Percentiles rank a stretch among this genome's conserved stretches.
These are phyloP conservation scores for Phellopilus nigrolimitatus DNA, from an alignment of 1,284 basidiomycete genomes.

Conservation along the genomic window DNA sequence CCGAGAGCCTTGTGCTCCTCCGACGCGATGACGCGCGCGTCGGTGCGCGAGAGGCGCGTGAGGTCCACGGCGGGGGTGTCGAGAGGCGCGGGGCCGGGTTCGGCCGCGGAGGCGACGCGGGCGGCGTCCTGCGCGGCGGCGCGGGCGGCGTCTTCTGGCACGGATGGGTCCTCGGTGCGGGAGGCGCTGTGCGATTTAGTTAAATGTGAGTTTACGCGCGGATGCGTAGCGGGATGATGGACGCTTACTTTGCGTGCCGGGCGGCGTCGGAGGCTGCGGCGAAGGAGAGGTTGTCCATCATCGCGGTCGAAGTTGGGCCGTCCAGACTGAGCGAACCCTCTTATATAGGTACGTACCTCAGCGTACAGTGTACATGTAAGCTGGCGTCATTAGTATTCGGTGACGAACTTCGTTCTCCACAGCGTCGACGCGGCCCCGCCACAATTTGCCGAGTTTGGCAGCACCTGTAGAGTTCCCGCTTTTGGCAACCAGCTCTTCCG, in stretches of 20 bases:
- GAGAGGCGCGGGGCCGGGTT: background rate
- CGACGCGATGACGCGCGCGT: conserved; percentile 23
- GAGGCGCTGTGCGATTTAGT: background rate
- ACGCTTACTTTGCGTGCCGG: conserved; percentile 9
- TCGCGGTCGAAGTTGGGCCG: background rate
- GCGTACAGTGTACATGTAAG: no score
- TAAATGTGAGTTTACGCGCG: background rate
- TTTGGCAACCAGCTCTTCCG: conserved; percentile 2
- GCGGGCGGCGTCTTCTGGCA: background rate
- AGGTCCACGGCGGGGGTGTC: conserved; percentile 4
- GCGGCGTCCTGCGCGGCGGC: conserved; percentile 8
- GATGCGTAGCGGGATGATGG: background rate
- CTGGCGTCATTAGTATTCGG: no score
- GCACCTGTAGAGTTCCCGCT: conserved; percentile 1
- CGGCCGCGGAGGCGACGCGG: background rate
- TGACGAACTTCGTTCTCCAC: no score
- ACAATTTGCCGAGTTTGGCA: background rate
- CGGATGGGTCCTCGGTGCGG: background rate
- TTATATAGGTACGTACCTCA: no score
- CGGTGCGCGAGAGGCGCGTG: conserved; percentile 1
- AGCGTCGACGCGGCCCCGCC: no score
- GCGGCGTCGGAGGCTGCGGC: conserved; percentile 15
- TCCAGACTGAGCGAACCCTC: no score
- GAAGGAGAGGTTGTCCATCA: conserved; percentile 6
- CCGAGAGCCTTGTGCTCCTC: conserved; percentile 25